These are phyloP conservation scores for Fusarium concolor DNA, from an alignment of 2,329 filamentous ascomycete genomes.

Conservation along the genomic window DNA sequence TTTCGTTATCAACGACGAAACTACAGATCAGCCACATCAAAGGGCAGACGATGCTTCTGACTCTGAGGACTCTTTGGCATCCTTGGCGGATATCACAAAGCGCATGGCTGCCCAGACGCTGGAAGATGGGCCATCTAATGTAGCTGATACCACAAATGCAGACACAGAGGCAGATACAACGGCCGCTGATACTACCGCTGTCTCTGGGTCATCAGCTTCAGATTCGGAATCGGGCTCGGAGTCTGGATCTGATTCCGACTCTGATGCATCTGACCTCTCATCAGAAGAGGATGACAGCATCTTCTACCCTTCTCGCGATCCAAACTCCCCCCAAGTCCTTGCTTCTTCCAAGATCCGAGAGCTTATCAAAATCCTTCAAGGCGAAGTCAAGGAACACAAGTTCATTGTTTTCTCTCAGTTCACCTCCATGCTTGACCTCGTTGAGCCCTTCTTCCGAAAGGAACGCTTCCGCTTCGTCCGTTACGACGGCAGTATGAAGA, in stretches of 20 bases:
- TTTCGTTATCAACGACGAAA: conserved; percentile 66
- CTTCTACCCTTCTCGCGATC: conserved; percentile 43
- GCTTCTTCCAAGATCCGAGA: conserved; percentile 93
- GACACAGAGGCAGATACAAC: conserved; percentile 31
- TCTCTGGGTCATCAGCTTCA: conserved; percentile 27
- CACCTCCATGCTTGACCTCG: conserved; percentile 96
- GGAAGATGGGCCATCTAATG: conserved; percentile 41
- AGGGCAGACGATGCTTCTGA: conserved; percentile 43
- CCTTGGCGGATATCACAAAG: conserved; percentile 53
- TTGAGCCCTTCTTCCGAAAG: conserved; percentile 87
- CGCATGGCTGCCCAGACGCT: conserved; percentile 54
- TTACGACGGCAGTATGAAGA: conserved; percentile 96
- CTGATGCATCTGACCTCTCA: conserved; percentile 30
- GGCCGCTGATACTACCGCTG: conserved; percentile 25
- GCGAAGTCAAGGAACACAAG: conserved; percentile 85
- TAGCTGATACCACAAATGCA: neutral
- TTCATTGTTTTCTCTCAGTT: conserved; percentile 99
- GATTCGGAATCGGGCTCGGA: conserved; percentile 27
- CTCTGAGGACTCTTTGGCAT: conserved; percentile 51
- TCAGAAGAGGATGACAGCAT: conserved; percentile 55
- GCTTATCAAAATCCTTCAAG: conserved; percentile 81
- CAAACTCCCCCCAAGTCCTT: conserved; percentile 58
- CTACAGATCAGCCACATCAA: conserved; percentile 48
- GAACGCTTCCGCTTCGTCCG: conserved; percentile 83
- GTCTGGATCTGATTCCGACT: conserved; percentile 46